Evolutionary conservation across 192 early-diverging fungal species (phyloP).

Genomic region (Coemansia sp.): DNA sequence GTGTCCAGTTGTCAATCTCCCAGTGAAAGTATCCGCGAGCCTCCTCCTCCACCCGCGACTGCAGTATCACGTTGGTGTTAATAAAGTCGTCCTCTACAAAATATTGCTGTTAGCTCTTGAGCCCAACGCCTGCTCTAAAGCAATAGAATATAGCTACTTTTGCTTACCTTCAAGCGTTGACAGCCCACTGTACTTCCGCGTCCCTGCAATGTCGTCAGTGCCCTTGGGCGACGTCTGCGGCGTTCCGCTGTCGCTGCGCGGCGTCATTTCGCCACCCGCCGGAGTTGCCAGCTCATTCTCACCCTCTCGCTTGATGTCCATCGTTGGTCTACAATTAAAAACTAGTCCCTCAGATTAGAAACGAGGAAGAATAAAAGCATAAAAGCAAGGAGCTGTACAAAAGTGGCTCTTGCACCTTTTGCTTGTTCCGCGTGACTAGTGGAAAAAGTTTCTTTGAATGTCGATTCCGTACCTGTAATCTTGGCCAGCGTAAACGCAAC

Average conservation of each 20-base stretch:
- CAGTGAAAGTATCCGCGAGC: slow-evolving; percentile 44
- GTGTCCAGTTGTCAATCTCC: slow-evolving; percentile 45
- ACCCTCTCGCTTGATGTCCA: slow-evolving; percentile 11
- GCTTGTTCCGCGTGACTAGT: not conserved
- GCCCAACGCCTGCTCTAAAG: not conserved
- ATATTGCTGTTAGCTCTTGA: not conserved
- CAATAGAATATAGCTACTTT: not conserved
- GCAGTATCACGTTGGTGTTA: slow-evolving; percentile 11
- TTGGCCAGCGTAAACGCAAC: not conserved
- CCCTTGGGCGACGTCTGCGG: slow-evolving; percentile 3
- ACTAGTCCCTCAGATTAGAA: not conserved
- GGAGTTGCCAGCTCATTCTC: slow-evolving; percentile 3
- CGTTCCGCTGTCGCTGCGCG: slow-evolving; percentile 7
- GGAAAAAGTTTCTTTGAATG: not conserved
- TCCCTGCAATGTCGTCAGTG: not conserved
- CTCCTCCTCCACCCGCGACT: slow-evolving; percentile 26
- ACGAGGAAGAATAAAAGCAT: not conserved
- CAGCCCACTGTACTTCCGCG: slow-evolving; percentile 15
- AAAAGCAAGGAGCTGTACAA: not conserved
- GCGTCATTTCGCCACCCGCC: not conserved
- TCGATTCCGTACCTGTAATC: not conserved
- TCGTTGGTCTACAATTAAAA: slow-evolving; percentile 1
- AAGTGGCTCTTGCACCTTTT: not conserved
- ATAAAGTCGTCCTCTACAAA: slow-evolving; percentile 41
- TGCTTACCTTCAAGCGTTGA: slow-evolving; percentile 12